Conservation (phyloP, 2,329 filamentous ascomycete species). For the Fusarium neocosmosporiellum region DNA sequence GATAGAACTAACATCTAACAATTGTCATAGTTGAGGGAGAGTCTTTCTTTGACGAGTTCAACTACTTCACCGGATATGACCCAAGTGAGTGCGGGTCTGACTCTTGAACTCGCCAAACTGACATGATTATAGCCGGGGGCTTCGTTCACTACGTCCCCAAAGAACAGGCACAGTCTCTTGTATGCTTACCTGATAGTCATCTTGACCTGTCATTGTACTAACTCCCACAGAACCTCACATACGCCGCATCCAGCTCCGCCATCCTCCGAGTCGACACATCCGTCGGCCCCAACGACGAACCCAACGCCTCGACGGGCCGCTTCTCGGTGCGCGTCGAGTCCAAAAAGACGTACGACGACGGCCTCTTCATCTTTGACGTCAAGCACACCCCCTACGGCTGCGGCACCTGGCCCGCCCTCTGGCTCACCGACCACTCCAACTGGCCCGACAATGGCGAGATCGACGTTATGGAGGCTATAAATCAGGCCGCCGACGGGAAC, state of each 20-base stretch:
- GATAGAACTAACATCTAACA: not conserved
- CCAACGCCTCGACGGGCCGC: slow-evolving; percentile 68
- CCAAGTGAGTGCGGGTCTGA: slow-evolving; percentile 50
- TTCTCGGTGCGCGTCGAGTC: slow-evolving; percentile 73
- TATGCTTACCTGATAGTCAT: slow-evolving; percentile 42
- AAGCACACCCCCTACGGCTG: slow-evolving; percentile 72
- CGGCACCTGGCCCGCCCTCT: slow-evolving; percentile 73
- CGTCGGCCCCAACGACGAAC: slow-evolving; percentile 58
- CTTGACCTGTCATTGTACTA: not conserved
- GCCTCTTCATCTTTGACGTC: slow-evolving; percentile 76
- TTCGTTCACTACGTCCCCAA: slow-evolving; percentile 66
- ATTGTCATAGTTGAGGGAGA: slow-evolving; percentile 57
- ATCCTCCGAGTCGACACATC: slow-evolving; percentile 71
- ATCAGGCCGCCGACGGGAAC: slow-evolving; percentile 65
- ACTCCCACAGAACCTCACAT: slow-evolving; percentile 68
- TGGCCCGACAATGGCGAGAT: slow-evolving; percentile 75
- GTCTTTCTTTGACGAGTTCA: slow-evolving; percentile 65
- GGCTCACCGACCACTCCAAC: slow-evolving; percentile 70
- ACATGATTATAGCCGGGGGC: slow-evolving; percentile 51
- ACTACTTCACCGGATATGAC: slow-evolving; percentile 64
- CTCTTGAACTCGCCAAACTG: not conserved
- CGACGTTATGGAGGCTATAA: slow-evolving; percentile 70
- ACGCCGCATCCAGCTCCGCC: slow-evolving; percentile 63
- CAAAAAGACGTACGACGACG: slow-evolving; percentile 67
- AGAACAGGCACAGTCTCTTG: slow-evolving; percentile 54